Evolutionary conservation across 2,329 filamentous ascomycete genomes (phyloP).

Genomic region (Rutstroemia sp.): DNA sequence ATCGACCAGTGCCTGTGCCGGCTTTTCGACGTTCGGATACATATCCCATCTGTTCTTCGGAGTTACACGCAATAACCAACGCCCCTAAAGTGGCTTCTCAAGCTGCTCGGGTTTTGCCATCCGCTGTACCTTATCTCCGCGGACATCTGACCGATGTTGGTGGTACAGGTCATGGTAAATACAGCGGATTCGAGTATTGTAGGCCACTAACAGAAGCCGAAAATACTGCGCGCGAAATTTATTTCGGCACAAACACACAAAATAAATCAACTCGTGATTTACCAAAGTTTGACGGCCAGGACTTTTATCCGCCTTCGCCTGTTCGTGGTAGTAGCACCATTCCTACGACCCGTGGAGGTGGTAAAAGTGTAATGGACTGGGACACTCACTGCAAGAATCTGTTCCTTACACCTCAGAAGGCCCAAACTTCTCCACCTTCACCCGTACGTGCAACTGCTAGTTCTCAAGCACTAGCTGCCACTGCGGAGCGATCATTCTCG

Average conservation of each 20-base stretch:
- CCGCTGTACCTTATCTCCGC: neutral
- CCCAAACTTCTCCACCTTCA: neutral
- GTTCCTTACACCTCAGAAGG: neutral
- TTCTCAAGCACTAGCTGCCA: neutral
- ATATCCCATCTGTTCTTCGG: constrained; percentile 10
- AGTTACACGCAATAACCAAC: neutral
- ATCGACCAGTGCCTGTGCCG: neutral
- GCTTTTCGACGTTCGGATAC: constrained; percentile 15
- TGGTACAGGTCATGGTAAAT: neutral
- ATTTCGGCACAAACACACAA: constrained; percentile 50
- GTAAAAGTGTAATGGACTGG: neutral
- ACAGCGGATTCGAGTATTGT: constrained; percentile 32
- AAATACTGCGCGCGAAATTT: constrained; percentile 49
- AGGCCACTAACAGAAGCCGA: constrained; percentile 53
- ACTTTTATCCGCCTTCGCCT: constrained; percentile 54
- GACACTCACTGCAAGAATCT: neutral
- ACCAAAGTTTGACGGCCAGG: constrained; percentile 57
- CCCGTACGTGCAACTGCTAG: neutral
- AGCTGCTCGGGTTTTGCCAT: neutral
- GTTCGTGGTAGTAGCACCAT: constrained; percentile 30
- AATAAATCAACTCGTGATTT: constrained; percentile 41
- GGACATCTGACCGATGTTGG: neutral
- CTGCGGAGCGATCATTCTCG: neutral
- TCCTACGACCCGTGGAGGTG: neutral
- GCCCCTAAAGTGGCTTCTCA: neutral